Evolutionary conservation across 371 early-diverging fungal genomes (phyloP), one percentile per base, ranked within the genome.

Genomic region (Mucor saturninus): DNA sequence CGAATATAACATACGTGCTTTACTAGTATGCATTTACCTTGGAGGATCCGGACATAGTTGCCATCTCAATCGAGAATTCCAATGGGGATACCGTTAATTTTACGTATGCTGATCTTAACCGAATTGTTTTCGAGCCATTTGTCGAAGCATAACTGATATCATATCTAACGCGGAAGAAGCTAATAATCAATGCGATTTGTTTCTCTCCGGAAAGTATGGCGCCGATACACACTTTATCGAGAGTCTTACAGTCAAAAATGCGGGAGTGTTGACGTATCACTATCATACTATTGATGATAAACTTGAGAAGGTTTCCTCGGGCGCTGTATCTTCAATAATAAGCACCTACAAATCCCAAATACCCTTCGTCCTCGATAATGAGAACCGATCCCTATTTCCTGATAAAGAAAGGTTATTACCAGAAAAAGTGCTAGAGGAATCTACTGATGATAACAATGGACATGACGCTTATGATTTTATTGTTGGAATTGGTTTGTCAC

Each of bases 401-500:
- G 32, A 30, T 11, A n/a, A 10, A n/a, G 32, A 11, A 26, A 10
- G 35, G 2, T 5, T 11, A 11, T 28, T 31, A 31, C 1, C n/a
- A 13, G 14, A 49, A 26, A 49, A 45, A 28, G 13, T 15, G 9
- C 32, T 31, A n/a, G n/a, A 43, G 5, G 43, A 43, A 14, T 5
- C 13, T n/a, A 10, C 10, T 5, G 2, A 9, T 14, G 14, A 35
- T 35, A 35, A 35, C 43, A 43, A 43, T 56, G 56, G 56, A 28
- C 29, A 38, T 42, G 56, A 30, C 29, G 21, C 13, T 11, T 56
- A 21, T 39, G 59, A 48, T 26, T 46, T 49, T 26, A 26, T 38
- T 38, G 49, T 75, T 58, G 75, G 75, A 53, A 72, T 75, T 55
- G 75, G 75, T 75, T 69, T 46, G 46, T 46, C 5, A 6, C 40